These are phyloP conservation scores for Paracoccidioides lutzii DNA, from an alignment of 2,329 filamentous ascomycete species.

Conservation along the genomic window DNA sequence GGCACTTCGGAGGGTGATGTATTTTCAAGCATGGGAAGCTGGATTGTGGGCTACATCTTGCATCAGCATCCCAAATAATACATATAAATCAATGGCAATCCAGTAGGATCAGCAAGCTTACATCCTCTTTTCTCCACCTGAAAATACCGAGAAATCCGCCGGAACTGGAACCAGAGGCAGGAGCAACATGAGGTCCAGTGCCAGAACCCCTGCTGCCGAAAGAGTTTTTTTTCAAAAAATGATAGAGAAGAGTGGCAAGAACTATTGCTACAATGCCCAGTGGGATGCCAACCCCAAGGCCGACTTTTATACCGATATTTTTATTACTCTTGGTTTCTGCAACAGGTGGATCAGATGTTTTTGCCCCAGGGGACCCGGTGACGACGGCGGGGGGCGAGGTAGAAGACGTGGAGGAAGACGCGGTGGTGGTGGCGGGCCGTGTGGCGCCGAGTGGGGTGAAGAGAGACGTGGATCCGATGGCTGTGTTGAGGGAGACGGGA, in stretches of 20 bases:
- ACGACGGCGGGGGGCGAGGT: not conserved
- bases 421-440: not conserved
- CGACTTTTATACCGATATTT: conserved; percentile 1
- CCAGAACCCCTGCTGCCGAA: not conserved
- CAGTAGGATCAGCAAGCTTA: too few relatives aligned
- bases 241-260: not conserved
- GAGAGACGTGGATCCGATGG: not conserved
- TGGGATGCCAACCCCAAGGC: conserved; percentile 4
- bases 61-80: not conserved
- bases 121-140: too few relatives aligned
- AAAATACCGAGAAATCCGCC: too few relatives aligned
- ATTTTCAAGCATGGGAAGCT: not conserved
- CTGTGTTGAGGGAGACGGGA: not conserved
- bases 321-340: not conserved
- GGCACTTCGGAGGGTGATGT: not conserved
- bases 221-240: not conserved
- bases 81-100: not conserved
- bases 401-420: not conserved
- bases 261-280: not conserved
- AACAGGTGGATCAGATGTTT: not conserved
- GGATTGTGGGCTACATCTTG: not conserved
- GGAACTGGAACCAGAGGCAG: too few relatives aligned
- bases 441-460: conserved; percentile 1
- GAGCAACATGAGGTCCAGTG: not conserved
- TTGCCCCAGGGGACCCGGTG: not conserved